Conservation (phyloP, 192 early-diverging fungal genomes). For the Obelidium mucronatum region DNA sequence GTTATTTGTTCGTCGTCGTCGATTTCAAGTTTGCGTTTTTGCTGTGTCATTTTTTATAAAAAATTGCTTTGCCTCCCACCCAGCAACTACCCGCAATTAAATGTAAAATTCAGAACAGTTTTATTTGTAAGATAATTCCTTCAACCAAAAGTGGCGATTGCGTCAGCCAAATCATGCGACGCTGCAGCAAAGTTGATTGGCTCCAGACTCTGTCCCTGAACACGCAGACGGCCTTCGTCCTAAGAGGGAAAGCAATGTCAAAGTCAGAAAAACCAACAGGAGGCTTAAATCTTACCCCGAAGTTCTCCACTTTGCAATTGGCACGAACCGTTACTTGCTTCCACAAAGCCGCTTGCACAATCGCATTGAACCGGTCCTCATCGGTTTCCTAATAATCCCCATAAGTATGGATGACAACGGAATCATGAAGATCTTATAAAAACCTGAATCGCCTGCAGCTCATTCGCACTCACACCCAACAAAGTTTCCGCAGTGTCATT, state of each 20-base stretch:
- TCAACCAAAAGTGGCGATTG: slow-evolving; percentile 47
- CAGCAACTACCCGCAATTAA: no score
- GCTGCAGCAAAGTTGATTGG: slow-evolving; percentile 72
- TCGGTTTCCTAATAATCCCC: slow-evolving; percentile 46
- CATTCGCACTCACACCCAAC: slow-evolving; percentile 74
- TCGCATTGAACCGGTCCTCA: slow-evolving; percentile 56
- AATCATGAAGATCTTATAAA: slow-evolving; percentile 2
- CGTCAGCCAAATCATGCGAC: slow-evolving; percentile 50
- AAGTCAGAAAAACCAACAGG: background rate
- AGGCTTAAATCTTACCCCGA: slow-evolving; percentile 62
- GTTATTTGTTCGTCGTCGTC: no score
- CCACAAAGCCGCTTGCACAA: slow-evolving; percentile 66
- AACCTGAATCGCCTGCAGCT: slow-evolving; percentile 70
- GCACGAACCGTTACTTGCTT: slow-evolving; percentile 76
- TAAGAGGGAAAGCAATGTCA: slow-evolving; percentile 8
- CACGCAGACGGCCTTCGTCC: slow-evolving; percentile 50
- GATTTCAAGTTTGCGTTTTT: slow-evolving; percentile 1
- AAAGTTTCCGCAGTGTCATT: slow-evolving; percentile 79
- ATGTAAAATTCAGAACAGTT: no score
- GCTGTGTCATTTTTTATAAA: no score
- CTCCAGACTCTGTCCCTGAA: slow-evolving; percentile 49
- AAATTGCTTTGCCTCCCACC: no score
- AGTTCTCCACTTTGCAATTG: slow-evolving; percentile 83
- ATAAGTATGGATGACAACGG: slow-evolving; percentile 1
- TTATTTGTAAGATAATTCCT: no score